These are phyloP conservation scores for Aspergillus fijiensis DNA, from an alignment of 2,329 filamentous ascomycete genomes.

Conservation along the genomic window DNA sequence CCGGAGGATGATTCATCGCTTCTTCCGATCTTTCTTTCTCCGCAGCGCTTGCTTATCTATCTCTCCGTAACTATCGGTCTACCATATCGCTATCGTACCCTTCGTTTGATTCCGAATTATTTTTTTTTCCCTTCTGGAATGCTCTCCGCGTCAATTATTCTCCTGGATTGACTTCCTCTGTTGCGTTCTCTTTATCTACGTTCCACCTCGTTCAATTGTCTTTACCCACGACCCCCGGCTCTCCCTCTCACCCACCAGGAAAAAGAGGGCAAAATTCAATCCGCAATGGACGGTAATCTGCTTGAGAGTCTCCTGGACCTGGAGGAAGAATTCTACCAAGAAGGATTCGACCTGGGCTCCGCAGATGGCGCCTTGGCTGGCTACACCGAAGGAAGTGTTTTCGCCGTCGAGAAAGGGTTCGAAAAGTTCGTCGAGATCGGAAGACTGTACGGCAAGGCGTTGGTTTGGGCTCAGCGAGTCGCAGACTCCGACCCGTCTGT, in stretches of 20 bases:
- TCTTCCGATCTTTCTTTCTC: neutral
- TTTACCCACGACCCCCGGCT: conserved; percentile 15
- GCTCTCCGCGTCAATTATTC: neutral
- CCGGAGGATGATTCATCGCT: conserved; percentile 22
- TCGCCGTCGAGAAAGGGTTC: conserved; percentile 89
- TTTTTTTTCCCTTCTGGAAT: conserved; percentile 49
- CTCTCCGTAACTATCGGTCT: conserved; percentile 56
- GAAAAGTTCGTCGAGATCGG: conserved; percentile 87
- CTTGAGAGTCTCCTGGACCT: conserved; percentile 60
- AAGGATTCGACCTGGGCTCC: conserved; percentile 75
- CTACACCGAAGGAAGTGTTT: conserved; percentile 80
- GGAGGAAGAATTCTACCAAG: conserved; percentile 72
- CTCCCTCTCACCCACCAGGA: conserved; percentile 19
- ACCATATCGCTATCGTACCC: conserved; percentile 26
- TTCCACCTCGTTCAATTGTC: conserved; percentile 1
- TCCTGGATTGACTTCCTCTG: conserved; percentile 17
- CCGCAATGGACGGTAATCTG: conserved; percentile 47
- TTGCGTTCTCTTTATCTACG: neutral
- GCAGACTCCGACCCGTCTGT: conserved; percentile 32
- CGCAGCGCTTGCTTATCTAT: conserved; percentile 41
- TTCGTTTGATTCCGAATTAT: neutral
- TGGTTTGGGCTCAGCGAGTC: conserved; percentile 80
- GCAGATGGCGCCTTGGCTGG: conserved; percentile 75
- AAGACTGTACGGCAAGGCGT: conserved; percentile 70
- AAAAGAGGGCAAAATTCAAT: neutral